Percentiles rank a stretch among this genome's conserved stretches.
Conservation (phyloP, 768 basidiomycete genomes). For the Naganishia kalamii region DNA sequence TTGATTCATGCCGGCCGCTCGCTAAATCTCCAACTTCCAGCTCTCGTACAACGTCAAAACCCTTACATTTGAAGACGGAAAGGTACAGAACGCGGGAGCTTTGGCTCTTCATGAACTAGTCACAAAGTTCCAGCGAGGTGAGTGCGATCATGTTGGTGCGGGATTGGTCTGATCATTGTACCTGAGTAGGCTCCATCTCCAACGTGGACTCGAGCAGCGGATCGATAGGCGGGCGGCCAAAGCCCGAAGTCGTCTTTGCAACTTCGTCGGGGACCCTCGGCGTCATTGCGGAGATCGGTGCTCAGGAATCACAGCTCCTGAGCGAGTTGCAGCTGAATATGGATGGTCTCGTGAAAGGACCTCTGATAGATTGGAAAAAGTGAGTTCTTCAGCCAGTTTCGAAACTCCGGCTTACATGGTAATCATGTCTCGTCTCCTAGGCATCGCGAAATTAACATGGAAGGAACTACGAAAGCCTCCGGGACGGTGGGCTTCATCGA, state of each 20-base stretch:
- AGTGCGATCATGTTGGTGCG: not conserved
- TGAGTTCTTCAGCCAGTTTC: conserved; percentile 20
- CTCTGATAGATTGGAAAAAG: conserved; percentile 31
- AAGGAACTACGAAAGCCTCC: conserved; percentile 21
- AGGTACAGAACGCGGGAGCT: conserved; percentile 36
- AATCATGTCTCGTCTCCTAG: not conserved
- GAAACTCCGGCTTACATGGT: conserved; percentile 23
- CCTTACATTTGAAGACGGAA: conserved; percentile 37
- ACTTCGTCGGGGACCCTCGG: conserved; percentile 39
- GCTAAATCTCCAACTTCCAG: not conserved
- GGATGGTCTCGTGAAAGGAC: conserved; percentile 32
- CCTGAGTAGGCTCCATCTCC: not conserved
- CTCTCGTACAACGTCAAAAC: conserved; percentile 38
- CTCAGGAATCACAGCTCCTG: conserved; percentile 28
- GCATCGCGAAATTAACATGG: conserved; percentile 23
- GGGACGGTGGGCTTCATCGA: conserved; percentile 43
- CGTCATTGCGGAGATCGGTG: conserved; percentile 40
- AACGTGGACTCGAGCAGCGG: not conserved
- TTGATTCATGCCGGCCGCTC: not conserved
- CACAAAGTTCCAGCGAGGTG: conserved; percentile 34
- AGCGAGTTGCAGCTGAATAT: conserved; percentile 43
- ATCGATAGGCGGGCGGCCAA: conserved; percentile 23
- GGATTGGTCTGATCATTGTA: not conserved
- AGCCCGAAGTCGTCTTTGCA: conserved; percentile 38
- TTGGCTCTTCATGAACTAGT: conserved; percentile 44